phyloP scores from a whole-genome alignment of 2,329 filamentous ascomycete species.

The Fusarium equiseti region DNA sequence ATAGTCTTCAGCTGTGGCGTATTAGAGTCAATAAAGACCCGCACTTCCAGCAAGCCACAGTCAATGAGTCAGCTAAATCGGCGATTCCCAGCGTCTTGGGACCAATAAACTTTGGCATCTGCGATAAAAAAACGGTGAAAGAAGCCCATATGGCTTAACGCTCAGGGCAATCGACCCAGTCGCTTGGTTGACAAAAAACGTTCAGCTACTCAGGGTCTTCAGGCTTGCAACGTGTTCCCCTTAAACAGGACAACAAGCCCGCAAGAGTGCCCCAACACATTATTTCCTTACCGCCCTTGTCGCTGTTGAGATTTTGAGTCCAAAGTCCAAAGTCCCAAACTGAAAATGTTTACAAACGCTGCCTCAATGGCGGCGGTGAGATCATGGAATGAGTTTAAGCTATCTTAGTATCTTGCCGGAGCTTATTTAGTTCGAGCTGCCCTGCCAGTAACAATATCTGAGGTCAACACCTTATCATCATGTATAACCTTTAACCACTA shows the following conservation, averaged over 20 bases:
- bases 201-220: not conserved
- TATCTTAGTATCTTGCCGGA: not conserved
- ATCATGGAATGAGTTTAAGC: not conserved
- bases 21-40: not conserved
- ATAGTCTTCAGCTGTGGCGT: conserved; percentile 7
- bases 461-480: not conserved
- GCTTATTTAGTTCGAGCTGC: not conserved
- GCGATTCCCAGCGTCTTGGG: not conserved
- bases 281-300: not conserved
- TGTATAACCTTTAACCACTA: not conserved
- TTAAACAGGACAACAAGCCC: not conserved
- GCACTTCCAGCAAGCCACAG: not conserved
- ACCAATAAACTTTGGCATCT: not conserved
- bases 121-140: not conserved
- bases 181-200: not conserved
- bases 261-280: not conserved
- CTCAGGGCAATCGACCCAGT: not conserved
- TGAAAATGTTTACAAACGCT: too few relatives aligned
- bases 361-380: not conserved
- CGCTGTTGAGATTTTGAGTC: not conserved
- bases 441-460: not conserved
- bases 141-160: not conserved
- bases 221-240: not conserved
- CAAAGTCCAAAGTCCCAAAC: not conserved
- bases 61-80: not conserved